Conservation (phyloP, 257 asterid genomes). For the Cruciata laevipes region DNA sequence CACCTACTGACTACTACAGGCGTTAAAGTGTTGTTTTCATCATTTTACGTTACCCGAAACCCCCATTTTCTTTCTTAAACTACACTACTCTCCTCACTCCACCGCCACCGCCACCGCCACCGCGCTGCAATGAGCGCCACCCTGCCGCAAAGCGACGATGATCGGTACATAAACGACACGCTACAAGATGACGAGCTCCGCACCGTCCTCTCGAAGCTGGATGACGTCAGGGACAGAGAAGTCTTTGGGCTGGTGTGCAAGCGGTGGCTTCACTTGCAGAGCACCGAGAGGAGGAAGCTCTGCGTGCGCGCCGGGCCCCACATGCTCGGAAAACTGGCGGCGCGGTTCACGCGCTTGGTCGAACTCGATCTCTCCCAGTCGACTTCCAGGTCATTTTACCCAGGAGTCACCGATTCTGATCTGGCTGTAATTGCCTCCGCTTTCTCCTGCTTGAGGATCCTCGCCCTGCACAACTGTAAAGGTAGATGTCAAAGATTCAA, state of each 20-base stretch:
- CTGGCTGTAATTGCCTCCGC: slow-evolving; percentile 64
- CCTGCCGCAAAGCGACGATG: slow-evolving; percentile 11
- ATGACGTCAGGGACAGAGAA: slow-evolving; percentile 58
- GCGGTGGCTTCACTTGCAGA: slow-evolving; percentile 84
- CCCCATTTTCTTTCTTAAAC: background rate
- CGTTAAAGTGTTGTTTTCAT: background rate
- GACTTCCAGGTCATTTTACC: slow-evolving; percentile 74
- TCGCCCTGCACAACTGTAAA: slow-evolving; percentile 66
- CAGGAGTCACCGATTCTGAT: slow-evolving; percentile 88
- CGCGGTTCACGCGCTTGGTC: slow-evolving; percentile 59
- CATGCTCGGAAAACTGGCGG: slow-evolving; percentile 72
- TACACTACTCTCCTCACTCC: background rate
- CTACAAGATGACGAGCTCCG: slow-evolving; percentile 84
- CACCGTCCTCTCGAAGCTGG: slow-evolving; percentile 47
- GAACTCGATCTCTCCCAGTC: slow-evolving; percentile 89
- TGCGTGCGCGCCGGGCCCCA: slow-evolving; percentile 92
- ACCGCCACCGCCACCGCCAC: slow-evolving; percentile 2
- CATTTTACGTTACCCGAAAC: background rate
- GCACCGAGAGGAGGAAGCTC: slow-evolving; percentile 66
- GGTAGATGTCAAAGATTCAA: slow-evolving; percentile 25
- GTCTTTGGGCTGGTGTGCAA: slow-evolving; percentile 85
- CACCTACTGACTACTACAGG: background rate
- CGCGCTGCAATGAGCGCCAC: background rate
- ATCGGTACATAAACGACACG: slow-evolving; percentile 43
- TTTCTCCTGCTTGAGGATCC: slow-evolving; percentile 49